Conservation (phyloP, 2,329 filamentous ascomycete species). For the Fusarium pseudonygamai region DNA sequence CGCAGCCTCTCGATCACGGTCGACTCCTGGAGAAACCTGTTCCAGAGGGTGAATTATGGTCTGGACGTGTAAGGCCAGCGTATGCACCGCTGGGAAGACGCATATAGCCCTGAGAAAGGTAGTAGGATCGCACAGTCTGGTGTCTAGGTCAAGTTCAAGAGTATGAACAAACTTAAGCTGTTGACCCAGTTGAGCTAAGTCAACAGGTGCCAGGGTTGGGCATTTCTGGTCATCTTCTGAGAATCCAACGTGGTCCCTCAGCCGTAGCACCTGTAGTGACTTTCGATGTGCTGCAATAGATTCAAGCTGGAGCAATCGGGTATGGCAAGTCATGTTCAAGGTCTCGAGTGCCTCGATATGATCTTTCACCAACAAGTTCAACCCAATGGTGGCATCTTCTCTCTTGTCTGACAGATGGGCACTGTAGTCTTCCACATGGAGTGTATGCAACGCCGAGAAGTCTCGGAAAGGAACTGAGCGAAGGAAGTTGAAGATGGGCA, state of each 20-base stretch:
- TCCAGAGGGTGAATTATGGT: slow-evolving; percentile 52
- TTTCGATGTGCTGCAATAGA: slow-evolving; percentile 51
- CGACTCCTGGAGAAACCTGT: slow-evolving; percentile 39
- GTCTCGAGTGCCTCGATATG: slow-evolving; percentile 50
- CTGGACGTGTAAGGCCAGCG: slow-evolving; percentile 56
- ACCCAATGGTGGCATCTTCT: slow-evolving; percentile 50
- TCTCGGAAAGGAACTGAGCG: slow-evolving; percentile 51
- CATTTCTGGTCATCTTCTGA: slow-evolving; percentile 53
- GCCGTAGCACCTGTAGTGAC: slow-evolving; percentile 51
- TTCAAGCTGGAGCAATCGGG: slow-evolving; percentile 51
- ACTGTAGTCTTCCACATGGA: slow-evolving; percentile 58
- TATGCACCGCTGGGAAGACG: slow-evolving; percentile 52
- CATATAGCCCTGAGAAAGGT: slow-evolving; percentile 52
- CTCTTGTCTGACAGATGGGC: slow-evolving; percentile 51
- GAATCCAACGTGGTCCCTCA: slow-evolving; percentile 59
- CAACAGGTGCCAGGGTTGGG: slow-evolving; percentile 51
- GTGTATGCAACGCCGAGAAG: slow-evolving; percentile 49
- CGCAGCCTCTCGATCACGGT: slow-evolving; percentile 52
- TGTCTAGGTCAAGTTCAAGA: slow-evolving; percentile 60
- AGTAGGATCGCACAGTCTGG: slow-evolving; percentile 46
- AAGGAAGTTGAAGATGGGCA: slow-evolving; percentile 58
- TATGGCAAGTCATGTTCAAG: slow-evolving; percentile 56
- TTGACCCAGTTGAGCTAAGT: slow-evolving; percentile 48
- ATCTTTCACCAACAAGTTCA: slow-evolving; percentile 52
- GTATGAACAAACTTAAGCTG: slow-evolving; percentile 48